Evolutionary conservation across 2,329 filamentous ascomycete species (phyloP).

Genomic region (Nothopassalora personata): DNA sequence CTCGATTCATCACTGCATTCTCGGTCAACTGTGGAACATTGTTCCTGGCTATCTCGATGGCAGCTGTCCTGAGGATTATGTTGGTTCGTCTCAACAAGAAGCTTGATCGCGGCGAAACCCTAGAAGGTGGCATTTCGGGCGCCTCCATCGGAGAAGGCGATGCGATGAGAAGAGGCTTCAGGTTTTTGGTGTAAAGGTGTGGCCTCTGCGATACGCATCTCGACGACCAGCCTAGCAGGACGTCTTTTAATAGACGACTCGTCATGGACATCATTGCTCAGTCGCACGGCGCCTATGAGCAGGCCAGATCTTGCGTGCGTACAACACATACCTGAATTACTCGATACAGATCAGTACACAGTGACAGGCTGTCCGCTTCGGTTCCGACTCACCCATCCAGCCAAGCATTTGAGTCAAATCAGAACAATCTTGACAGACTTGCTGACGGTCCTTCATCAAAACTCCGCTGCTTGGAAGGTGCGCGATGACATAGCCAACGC

Average conservation of each 20-base stretch:
- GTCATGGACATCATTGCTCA: background rate
- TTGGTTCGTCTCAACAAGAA: constrained; percentile 63
- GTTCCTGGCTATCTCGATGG: constrained; percentile 58
- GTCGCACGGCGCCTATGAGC: too few species aligned
- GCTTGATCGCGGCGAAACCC: constrained; percentile 57
- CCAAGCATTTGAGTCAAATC: too few species aligned
- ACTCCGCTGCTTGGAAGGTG: background rate
- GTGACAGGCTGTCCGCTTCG: too few species aligned
- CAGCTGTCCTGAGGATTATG: constrained; percentile 58
- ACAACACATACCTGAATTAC: too few species aligned
- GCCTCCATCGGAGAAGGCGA: constrained; percentile 45
- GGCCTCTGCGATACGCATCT: background rate
- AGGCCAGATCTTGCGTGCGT: too few species aligned
- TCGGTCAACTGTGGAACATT: constrained; percentile 52
- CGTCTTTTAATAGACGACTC: background rate
- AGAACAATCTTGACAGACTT: too few species aligned
- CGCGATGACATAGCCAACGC: background rate
- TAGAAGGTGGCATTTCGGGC: constrained; percentile 50
- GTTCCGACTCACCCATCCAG: too few species aligned
- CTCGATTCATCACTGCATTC: constrained; percentile 32
- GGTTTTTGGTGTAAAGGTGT: constrained; percentile 48
- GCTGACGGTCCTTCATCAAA: background rate
- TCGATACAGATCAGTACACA: too few species aligned
- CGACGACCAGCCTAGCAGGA: background rate
- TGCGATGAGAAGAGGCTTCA: constrained; percentile 56